Base-by-base conservation (phyloP, 768 basidiomycete species). In the Mycena galericulata region DNA sequence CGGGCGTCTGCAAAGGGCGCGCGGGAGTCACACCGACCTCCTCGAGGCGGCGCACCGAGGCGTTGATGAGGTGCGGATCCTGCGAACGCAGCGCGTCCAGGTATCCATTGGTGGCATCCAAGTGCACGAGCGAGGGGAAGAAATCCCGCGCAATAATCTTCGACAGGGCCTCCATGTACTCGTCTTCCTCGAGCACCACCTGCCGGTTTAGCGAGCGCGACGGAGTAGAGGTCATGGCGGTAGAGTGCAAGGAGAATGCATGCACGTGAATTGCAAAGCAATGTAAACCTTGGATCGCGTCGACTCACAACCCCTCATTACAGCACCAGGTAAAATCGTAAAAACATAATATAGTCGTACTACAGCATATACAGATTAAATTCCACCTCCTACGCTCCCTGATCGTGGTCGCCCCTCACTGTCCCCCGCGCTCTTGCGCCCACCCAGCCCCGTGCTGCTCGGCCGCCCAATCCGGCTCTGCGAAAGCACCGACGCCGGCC, bases 71-170 rank as follows among this genome's bases (percentile, higher is more conserved):
- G 62, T 87, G 82, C 1, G 92, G 89, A 78, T 98, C 94, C 67
- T 90, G 83, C n/a, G 89, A 84, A 47, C 87, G 86, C 43, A 95
- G 80, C 4, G 95, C 95, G 67, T 92, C 90, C 26, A 97, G 88
- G 79, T 96, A 96, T 64, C 85, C 86, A 77, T 97, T 95, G 34
- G 94, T 93, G 22, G 95, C 93, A 73, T 97, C 94, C 29, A 97
- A 86, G 73, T 95, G 94, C 20, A 92, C 89, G 12, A 99, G 88
- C 15, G 95, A 95, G 0, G 98, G 98, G 75, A 99, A 99, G 86
- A 99, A 99, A 81, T 99, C 97, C 54, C 98, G 91, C 41, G 94
- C 93, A 74, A 99, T 99, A 74, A 99, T 98, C 51, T 90, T 87
- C 14, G 94, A 95, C 24, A 99, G 85, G 34, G 34, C 34, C 50